phyloP scores from a whole-genome alignment of 1,284 basidiomycete genomes.

The Testicularia cyperi region DNA sequence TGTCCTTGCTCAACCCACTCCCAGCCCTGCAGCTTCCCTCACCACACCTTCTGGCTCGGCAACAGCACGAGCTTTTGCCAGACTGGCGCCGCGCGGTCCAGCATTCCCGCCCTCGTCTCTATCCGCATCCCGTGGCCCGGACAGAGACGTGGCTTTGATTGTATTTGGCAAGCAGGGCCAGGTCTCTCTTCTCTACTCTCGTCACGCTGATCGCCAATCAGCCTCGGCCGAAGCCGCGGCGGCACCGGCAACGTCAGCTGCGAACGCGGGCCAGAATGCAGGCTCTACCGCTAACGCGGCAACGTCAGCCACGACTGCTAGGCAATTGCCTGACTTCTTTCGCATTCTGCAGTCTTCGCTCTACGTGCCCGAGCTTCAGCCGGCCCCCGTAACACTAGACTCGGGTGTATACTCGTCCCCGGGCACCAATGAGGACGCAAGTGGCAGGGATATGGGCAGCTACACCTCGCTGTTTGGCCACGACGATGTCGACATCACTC shows the following conservation, averaged over 20 bases:
- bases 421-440: too few species aligned
- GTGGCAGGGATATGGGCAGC: too few species aligned
- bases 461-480: not conserved
- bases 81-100: not conserved
- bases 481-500: slow-evolving; percentile 5
- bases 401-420: slow-evolving; percentile 2
- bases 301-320: too few species aligned
- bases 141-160: slow-evolving; percentile 18
- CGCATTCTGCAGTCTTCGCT: slow-evolving; percentile 19
- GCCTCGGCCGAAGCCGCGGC: too few species aligned
- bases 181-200: slow-evolving; percentile 20
- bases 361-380: slow-evolving; percentile 17
- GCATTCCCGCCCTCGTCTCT: not conserved
- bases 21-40: too few species aligned
- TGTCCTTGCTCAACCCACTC: too few species aligned
- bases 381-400: slow-evolving; percentile 29
- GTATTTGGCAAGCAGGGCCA: slow-evolving; percentile 30
- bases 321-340: slow-evolving; percentile 3
- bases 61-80: not conserved
- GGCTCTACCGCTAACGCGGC: too few species aligned
- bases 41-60: not conserved
- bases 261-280: too few species aligned
- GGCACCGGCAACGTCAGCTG: too few species aligned
- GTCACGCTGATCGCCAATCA: slow-evolving; percentile 8
- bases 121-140: slow-evolving; percentile 1